A percentile compares a stretch with the other conserved stretches of the same genome.
phyloP scores from a whole-genome alignment of 2,329 filamentous ascomycete genomes.

The Botrytis fragariae region DNA sequence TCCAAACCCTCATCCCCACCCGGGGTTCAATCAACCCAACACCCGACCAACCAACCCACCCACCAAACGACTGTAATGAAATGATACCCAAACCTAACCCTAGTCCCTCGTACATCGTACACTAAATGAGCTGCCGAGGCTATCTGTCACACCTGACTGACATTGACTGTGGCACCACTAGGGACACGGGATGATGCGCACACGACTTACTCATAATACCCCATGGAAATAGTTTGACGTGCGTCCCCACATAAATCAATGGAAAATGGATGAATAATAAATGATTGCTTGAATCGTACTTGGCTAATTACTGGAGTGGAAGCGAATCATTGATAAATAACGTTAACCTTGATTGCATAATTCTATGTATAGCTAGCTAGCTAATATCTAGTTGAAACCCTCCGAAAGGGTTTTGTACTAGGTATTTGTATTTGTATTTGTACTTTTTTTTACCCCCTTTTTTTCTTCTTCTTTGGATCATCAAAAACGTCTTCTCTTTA shows the following conservation, averaged over 20 bases:
- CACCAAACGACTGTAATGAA: too few relatives aligned
- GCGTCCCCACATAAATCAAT: neutral
- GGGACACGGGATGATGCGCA: slow-evolving; percentile 4
- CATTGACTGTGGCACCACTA: neutral
- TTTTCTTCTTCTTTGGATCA: too few relatives aligned
- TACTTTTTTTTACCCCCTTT: neutral
- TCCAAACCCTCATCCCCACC: too few relatives aligned
- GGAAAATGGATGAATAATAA: neutral
- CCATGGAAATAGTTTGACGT: neutral
- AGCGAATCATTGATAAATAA: neutral
- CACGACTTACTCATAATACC: too few relatives aligned
- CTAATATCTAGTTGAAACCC: neutral
- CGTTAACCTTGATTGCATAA: neutral
- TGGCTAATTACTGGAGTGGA: too few relatives aligned
- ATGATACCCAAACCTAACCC: too few relatives aligned
- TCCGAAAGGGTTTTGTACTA: neutral
- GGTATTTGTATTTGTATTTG: neutral
- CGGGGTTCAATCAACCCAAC: too few relatives aligned
- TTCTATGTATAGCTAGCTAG: neutral
- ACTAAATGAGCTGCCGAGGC: neutral
- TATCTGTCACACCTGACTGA: neutral
- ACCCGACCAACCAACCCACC: too few relatives aligned
- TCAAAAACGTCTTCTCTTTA: neutral
- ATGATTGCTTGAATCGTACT: neutral
- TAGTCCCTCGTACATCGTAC: too few relatives aligned